Evolutionary conservation across 805 yeast species (phyloP), one percentile per base, ranked within the genome.

Genomic region (Dipodascopsis uninucleata): DNA sequence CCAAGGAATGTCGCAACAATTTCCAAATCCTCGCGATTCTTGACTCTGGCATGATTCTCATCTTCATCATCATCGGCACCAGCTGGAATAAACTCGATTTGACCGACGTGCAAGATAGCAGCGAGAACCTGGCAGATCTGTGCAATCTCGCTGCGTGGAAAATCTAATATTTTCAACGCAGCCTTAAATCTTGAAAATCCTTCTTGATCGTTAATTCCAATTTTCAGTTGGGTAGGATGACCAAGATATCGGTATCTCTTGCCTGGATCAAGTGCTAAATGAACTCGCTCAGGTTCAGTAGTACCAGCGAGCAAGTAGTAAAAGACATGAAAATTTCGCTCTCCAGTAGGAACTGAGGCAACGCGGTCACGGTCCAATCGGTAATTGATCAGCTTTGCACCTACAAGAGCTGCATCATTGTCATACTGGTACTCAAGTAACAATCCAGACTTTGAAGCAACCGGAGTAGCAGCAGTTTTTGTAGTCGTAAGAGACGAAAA

Each of bases 291-390:
- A 5, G 65, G 56, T 9, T 61, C 58, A n/a, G 71, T 65, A 39
- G 69, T 66, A 1, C 82, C 82, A 43, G 71, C 70, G 16, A 78
- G 62, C 41, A 78, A 69, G 55, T 76, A 78, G 59, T 78, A 78
- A 53, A 78, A 77, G 2, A 77, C 72, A 53, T 78, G 81, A 60
- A 74, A 78, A 60, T 78, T 78, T 41, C 82, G 66, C 62, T 78
- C 83, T 26, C 70, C 66, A 4, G 66, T 59, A 28, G 75, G 71
- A 34, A 75, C 78, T 29, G 66, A 60, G 10, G 78, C 73, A 26
- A 77, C 76, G 35, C 82, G 67, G 10, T 76, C 69, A 42, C 78
- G 71, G 52, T 78, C 81, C 24, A 78, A 67, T 16, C 80, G 67
- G 54, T 76, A 78, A 55, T 77, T 77, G 49, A 75, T 71, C 21